A percentile compares a stretch with the other conserved stretches of the same genome.
Conservation (phyloP, 805 yeast species). For the Candida nemodendra region DNA sequence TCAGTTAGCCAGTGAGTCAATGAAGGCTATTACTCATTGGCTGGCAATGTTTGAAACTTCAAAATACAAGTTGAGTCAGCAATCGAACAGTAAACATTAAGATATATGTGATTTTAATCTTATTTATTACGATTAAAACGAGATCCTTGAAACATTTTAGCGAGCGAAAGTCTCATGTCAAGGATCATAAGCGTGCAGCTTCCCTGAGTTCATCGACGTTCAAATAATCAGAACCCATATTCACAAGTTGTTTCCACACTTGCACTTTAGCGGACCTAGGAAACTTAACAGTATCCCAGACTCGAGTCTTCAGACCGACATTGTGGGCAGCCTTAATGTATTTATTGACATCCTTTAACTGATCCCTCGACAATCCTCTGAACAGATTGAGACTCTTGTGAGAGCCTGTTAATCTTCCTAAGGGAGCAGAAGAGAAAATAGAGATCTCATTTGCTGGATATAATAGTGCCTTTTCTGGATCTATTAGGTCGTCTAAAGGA, state of each 20-base stretch:
- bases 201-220: constrained; percentile 59
- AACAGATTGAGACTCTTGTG: constrained; percentile 11
- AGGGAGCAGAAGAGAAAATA: constrained; percentile 24
- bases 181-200: constrained; percentile 10
- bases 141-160: no score
- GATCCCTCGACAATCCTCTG: constrained; percentile 35
- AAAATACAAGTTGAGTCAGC: no score
- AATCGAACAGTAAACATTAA: no score
- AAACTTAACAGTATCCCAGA: constrained; percentile 75
- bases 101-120: no score
- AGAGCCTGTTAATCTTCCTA: constrained; percentile 20
- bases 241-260: constrained; percentile 50
- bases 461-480: constrained; percentile 13
- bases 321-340: constrained; percentile 41
- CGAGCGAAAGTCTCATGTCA: no score
- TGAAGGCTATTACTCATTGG: no score
- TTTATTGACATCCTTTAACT: constrained; percentile 28
- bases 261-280: constrained; percentile 45
- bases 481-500: constrained; percentile 35
- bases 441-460: constrained; percentile 23
- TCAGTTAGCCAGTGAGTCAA: no score
- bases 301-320: constrained; percentile 51
- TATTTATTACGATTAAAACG: no score
- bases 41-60: no score
- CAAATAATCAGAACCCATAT: constrained; percentile 52